phyloP scores from a whole-genome alignment of 352 stramenopile species.

The Pythium dissotocum region DNA sequence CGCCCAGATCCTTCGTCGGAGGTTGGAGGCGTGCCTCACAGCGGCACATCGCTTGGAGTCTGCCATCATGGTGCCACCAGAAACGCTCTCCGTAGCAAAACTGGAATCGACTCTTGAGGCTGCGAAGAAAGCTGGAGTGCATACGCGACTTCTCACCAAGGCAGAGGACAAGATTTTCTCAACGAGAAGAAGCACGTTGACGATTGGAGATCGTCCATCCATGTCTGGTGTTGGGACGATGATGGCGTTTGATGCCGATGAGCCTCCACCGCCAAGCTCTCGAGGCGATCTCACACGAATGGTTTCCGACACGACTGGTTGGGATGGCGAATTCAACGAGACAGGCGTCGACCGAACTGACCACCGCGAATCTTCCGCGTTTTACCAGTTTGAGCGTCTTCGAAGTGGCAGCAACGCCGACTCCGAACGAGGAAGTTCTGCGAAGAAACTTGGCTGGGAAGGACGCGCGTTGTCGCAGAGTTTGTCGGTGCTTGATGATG shows the following conservation, averaged over 20 bases:
- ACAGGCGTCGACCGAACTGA: constrained; percentile 10
- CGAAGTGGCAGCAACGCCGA: constrained; percentile 48
- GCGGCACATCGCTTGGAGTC: constrained; percentile 51
- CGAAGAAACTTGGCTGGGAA: constrained; percentile 69
- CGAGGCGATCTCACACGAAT: constrained; percentile 23
- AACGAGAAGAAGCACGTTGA: constrained; percentile 32
- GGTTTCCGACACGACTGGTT: constrained; percentile 49
- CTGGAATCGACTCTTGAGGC: constrained; percentile 60
- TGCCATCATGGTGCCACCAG: constrained; percentile 39
- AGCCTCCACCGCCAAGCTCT: constrained; percentile 4
- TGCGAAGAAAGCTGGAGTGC: constrained; percentile 58
- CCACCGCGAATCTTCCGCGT: constrained; percentile 42
- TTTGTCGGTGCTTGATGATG: constrained; percentile 58
- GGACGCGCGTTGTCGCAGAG: constrained; percentile 63
- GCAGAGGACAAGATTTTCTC: constrained; percentile 58
- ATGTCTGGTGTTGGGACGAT: constrained; percentile 6
- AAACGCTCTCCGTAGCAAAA: constrained; percentile 47
- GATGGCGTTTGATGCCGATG: constrained; percentile 9
- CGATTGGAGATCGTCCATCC: constrained; percentile 30
- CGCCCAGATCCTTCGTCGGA: constrained; percentile 47
- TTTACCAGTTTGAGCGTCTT: constrained; percentile 72
- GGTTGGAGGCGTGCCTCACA: constrained; percentile 47
- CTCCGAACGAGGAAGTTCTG: constrained; percentile 31
- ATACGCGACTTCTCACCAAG: constrained; percentile 57
- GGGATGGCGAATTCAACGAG: constrained; percentile 32